Base-by-base conservation (phyloP, 805 yeast species). In the Saccharomycopsis lassenensis region DNA sequence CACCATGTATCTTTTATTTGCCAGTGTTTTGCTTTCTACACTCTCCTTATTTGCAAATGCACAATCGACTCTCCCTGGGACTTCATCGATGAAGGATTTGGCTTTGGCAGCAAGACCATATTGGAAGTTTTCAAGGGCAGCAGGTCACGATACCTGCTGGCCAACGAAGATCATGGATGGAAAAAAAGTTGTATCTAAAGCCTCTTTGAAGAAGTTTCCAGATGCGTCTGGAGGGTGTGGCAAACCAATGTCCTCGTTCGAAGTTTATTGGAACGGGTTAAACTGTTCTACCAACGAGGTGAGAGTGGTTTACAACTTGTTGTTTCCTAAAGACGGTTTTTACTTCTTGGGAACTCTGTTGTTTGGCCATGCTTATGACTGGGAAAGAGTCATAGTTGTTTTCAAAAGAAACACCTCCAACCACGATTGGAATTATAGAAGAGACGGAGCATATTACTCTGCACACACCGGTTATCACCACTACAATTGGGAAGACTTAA, bases 351-450 rank as follows among this genome's bases (percentile, higher is more conserved):
- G 22, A 14, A 11, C 31, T 12, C 19, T 22, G 11, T 15, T 28
- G 6, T 35, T 35, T 28, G 38, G 38, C 15, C 38, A 35, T 23
- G 5, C 23, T 29, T 35, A 35, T 14, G 38, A 35, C 15, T 35
- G 38, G 38, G 38, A 35, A 23, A 27, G 38, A 28, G 28, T 35
- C 8, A 28, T 35, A 15, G 38, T 35, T 11, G n/a, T 29, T 14
- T 35, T 16, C 23, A 18, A 17, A 7, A 29, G 18, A 26, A 16
- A 35, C 7, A 4, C 23, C 5, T 11, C 11, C 10, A 24, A 14
- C 18, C 11, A 10, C 11, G 27, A 6, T 11, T 6, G 10, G 7
- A 23, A 15, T 18, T 35, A 33, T 32, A 10, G 4, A 7, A 19
- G 38, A 20, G 17, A 29, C 19, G 4, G 17, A 7, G 19, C 38